Conservation (phyloP, 805 yeast genomes). For the Ogataea corticis region DNA sequence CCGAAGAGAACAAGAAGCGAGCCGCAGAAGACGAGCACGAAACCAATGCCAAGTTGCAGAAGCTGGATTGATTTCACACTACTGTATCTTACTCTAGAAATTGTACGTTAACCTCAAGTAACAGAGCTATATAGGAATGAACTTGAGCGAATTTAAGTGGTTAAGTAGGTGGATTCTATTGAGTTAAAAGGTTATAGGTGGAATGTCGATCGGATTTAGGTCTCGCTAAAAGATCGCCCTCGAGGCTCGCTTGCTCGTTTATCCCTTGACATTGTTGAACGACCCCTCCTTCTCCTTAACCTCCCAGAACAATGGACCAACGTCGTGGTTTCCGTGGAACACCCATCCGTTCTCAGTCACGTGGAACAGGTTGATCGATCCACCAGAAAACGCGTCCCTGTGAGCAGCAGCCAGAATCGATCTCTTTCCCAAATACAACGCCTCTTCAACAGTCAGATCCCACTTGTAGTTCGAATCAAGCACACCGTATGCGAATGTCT, state of each 20-base stretch:
- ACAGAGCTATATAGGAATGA: too few species aligned
- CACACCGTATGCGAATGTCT: constrained; percentile 98
- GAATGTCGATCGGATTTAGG: too few species aligned
- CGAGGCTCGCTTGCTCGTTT: constrained; percentile 5
- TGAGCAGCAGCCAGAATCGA: constrained; percentile 97
- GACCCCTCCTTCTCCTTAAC: constrained; percentile 85
- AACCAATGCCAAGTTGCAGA: constrained; percentile 11
- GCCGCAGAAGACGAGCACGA: constrained; percentile 6
- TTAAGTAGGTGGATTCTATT: not conserved
- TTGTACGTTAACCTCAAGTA: not conserved
- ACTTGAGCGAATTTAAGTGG: not conserved
- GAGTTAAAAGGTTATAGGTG: too few species aligned
- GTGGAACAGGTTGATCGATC: constrained; percentile 90
- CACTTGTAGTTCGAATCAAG: constrained; percentile 88
- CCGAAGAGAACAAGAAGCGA: constrained; percentile 9
- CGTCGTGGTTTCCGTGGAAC: constrained; percentile 93
- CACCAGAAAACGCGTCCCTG: constrained; percentile 98
- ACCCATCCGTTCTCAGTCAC: constrained; percentile 94
- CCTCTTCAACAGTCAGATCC: constrained; percentile 93
- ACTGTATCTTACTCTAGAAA: constrained; percentile 5
- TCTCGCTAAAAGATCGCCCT: too few species aligned
- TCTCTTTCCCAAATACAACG: constrained; percentile 90
- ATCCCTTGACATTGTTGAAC: constrained; percentile 74
- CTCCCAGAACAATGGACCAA: constrained; percentile 89
- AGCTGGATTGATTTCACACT: constrained; percentile 2